Conservation (phyloP, 2,329 filamentous ascomycete species). For the Ophiognomonia clavigignenti-juglandacearum region DNA sequence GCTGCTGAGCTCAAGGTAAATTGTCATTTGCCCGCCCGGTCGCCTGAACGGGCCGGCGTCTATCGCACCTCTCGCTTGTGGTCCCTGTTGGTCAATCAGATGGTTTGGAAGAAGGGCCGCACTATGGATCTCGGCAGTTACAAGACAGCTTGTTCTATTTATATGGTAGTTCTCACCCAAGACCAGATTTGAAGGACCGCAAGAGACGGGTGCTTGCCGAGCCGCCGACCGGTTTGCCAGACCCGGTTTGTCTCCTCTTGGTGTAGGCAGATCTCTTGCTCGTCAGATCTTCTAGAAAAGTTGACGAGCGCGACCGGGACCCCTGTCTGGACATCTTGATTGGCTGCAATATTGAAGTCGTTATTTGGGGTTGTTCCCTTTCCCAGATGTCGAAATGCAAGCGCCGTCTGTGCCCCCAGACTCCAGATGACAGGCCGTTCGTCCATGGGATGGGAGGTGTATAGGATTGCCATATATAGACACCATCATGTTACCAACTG, state of each 20-base stretch:
- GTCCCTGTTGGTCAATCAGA: not conserved
- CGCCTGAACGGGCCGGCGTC: constrained; percentile 16
- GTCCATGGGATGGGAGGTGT: not conserved
- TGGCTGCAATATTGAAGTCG: not conserved
- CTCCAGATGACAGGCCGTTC: not conserved
- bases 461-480: constrained; percentile 1
- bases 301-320: not conserved
- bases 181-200: not conserved
- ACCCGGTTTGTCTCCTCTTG: not conserved
- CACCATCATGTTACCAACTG: too few relatives aligned
- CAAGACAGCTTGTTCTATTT: not conserved
- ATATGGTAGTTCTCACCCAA: not conserved
- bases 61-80: not conserved
- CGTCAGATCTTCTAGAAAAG: not conserved
- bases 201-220: not conserved
- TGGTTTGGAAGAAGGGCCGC: not conserved
- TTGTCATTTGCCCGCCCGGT: constrained; percentile 2
- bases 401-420: not conserved
- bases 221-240: not conserved
- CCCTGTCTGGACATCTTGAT: not conserved
- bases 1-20: not conserved
- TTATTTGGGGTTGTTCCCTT: not conserved
- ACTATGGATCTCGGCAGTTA: not conserved
- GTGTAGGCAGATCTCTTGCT: not conserved
- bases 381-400: not conserved